Conservation (phyloP, 768 basidiomycete species). For the Suillus decipiens region DNA sequence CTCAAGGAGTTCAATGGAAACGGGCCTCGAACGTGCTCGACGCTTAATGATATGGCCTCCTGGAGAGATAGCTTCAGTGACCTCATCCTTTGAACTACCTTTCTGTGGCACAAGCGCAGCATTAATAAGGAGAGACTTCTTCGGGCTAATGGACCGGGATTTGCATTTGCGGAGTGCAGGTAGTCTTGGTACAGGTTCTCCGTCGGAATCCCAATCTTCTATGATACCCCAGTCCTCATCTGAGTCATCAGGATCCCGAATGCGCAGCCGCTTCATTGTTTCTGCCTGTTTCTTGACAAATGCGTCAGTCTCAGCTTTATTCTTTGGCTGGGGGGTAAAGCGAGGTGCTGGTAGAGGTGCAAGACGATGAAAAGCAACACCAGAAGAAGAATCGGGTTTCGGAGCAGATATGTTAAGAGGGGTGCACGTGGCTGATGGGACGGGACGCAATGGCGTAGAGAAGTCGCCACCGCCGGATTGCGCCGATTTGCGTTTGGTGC, state of each 20-base stretch:
- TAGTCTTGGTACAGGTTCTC: constrained; percentile 44
- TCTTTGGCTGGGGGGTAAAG: constrained; percentile 34
- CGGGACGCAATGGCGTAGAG: constrained; percentile 58
- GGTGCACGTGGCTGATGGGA: constrained; percentile 26
- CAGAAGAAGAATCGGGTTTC: constrained; percentile 34
- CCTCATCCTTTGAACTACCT: constrained; percentile 52
- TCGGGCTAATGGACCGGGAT: constrained; percentile 31
- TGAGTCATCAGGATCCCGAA: constrained; percentile 55
- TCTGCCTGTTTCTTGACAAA: constrained; percentile 57
- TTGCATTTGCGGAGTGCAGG: constrained; percentile 28
- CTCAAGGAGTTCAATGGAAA: constrained; percentile 66
- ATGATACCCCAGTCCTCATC: constrained; percentile 45
- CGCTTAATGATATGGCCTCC: constrained; percentile 77
- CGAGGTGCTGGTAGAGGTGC: constrained; percentile 35
- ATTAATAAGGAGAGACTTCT: constrained; percentile 25
- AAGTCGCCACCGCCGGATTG: constrained; percentile 41
- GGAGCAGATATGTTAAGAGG: constrained; percentile 39
- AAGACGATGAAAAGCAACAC: constrained; percentile 36
- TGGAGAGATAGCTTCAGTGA: constrained; percentile 70
- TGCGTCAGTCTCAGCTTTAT: constrained; percentile 38
- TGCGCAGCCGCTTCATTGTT: constrained; percentile 60
- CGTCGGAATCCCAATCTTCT: constrained; percentile 52
- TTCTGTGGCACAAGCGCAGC: constrained; percentile 33
- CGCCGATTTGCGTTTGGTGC: constrained; percentile 62
- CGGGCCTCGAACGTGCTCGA: constrained; percentile 70